phyloP scores from a whole-genome alignment of 75 land plant species.

The Pinus albicaulis region DNA sequence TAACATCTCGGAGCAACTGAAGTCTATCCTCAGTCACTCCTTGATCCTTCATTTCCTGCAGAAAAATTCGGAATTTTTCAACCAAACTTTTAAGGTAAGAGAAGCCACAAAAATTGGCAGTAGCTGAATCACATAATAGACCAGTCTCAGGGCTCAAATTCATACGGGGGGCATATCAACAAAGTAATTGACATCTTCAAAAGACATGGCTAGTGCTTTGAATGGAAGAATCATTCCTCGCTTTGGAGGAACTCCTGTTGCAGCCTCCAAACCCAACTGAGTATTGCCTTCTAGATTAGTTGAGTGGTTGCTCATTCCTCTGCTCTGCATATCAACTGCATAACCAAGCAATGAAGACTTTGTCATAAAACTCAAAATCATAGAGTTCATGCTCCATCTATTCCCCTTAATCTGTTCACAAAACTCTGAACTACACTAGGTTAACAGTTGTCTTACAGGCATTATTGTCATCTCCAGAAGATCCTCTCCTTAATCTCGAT shows the following conservation, averaged over 20 bases:
- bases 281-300: no score
- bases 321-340: conserved; percentile 38
- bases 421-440: neutral
- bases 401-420: neutral
- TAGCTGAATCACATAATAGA: no score
- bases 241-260: conserved; percentile 40
- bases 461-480: conserved; percentile 44
- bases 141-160: neutral
- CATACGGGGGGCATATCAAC: conserved; percentile 78
- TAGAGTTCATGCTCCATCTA: neutral
- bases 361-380: neutral
- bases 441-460: conserved; percentile 23
- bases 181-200: conserved; percentile 73
- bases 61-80: neutral
- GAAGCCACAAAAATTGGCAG: neutral
- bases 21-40: conserved; percentile 53
- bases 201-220: conserved; percentile 75
- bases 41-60: conserved; percentile 70
- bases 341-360: neutral
- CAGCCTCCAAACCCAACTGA: conserved; percentile 16
- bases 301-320: no score
- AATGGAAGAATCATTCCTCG: conserved; percentile 92
- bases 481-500: conserved; percentile 19
- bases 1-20: conserved; percentile 55
- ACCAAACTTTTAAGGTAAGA: neutral